phyloP scores from a whole-genome alignment of 192 early-diverging fungal species.

The Phlyctochytrium planicorne region DNA sequence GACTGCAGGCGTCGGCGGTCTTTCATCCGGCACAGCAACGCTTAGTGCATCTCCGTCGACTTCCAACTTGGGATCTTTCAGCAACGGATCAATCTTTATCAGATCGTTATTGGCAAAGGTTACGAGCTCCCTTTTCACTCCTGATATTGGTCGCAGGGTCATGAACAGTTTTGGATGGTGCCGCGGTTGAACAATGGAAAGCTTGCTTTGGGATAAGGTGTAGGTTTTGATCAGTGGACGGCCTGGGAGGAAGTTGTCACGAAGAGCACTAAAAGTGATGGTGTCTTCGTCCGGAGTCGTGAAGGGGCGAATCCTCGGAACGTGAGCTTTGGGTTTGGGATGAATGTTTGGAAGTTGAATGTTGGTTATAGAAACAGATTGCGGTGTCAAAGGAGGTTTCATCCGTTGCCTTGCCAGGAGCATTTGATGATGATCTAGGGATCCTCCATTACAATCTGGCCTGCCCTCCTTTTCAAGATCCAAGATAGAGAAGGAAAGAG shows the following conservation, averaged over 20 bases:
- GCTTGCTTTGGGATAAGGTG: conserved; percentile 1
- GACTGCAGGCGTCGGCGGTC: too few species aligned
- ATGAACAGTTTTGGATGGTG: neutral
- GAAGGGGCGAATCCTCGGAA: neutral
- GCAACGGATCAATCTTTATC: too few species aligned
- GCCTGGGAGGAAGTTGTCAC: neutral
- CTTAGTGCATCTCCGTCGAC: too few species aligned
- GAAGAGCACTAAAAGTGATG: neutral
- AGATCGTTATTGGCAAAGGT: too few species aligned
- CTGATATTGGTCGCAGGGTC: neutral
- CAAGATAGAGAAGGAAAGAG: neutral
- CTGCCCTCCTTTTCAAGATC: neutral
- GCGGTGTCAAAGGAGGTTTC: neutral
- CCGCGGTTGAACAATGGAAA: neutral
- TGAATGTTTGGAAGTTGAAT: neutral
- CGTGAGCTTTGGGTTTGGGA: neutral
- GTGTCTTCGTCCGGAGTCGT: neutral
- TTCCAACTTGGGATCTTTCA: too few species aligned
- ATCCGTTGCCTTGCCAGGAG: neutral
- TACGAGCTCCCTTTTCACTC: too few species aligned
- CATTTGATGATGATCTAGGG: neutral
- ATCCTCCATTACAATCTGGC: neutral
- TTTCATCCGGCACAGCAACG: too few species aligned
- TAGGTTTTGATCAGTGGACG: neutral
- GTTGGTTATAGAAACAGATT: neutral